These are phyloP conservation scores for Blastocystis sp. DNA, from an alignment of 352 stramenopile genomes.

Conservation along the genomic window DNA sequence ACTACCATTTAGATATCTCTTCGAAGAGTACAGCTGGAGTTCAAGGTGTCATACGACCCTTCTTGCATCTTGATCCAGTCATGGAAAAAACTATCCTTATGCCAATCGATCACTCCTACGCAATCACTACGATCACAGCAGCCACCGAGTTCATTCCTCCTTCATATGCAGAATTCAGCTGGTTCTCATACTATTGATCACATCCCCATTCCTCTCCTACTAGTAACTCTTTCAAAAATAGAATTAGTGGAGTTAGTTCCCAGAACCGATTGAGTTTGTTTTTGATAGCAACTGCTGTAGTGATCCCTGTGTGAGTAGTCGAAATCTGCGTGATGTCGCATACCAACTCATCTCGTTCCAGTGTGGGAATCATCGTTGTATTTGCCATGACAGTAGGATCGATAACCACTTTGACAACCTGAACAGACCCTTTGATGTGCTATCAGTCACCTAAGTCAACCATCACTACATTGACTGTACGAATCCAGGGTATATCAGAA, in stretches of 20 bases:
- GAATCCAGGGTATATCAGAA: slow-evolving; percentile 11
- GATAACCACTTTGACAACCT: slow-evolving; percentile 47
- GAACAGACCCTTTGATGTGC: slow-evolving; percentile 51
- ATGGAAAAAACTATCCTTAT: not conserved
- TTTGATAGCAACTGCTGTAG: not conserved
- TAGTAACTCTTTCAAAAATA: slow-evolving; percentile 43
- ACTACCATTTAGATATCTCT: not conserved
- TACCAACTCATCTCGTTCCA: slow-evolving; percentile 26
- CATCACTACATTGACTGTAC: not conserved
- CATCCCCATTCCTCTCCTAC: not conserved
- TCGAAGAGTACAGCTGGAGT: not conserved
- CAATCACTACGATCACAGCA: slow-evolving; percentile 48
- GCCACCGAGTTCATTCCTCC: slow-evolving; percentile 55
- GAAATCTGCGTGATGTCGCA: slow-evolving; percentile 57
- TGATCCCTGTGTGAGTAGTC: slow-evolving; percentile 41
- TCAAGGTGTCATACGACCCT: not conserved
- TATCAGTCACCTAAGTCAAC: not conserved
- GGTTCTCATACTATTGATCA: slow-evolving; percentile 16
- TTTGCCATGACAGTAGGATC: slow-evolving; percentile 43
- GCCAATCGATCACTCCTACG: not conserved
- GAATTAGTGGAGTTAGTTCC: slow-evolving; percentile 30
- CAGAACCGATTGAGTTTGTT: slow-evolving; percentile 37
- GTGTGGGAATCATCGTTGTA: slow-evolving; percentile 36
- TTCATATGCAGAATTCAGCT: slow-evolving; percentile 46
- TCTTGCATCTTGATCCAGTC: not conserved